Base-by-base conservation (phyloP, 2,329 filamentous ascomycete species). In the Fonsecaea nubica region DNA sequence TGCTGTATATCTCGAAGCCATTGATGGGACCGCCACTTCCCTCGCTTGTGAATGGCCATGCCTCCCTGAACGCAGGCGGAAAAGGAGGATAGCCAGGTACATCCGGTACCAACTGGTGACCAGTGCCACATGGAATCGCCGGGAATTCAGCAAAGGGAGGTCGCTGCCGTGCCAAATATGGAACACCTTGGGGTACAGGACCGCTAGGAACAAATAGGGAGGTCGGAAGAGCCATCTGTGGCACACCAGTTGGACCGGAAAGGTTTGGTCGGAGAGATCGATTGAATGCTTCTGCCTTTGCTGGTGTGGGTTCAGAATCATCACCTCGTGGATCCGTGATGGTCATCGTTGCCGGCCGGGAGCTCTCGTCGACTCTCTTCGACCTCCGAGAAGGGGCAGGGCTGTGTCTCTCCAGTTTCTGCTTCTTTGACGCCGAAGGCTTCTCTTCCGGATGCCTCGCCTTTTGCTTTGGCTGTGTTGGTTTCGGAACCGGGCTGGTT, bases 381-480 rank as follows among this genome's bases (percentile, higher is more conserved):
- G 9, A 12, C 25, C 25, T 25, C 25, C 25, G 25, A 8, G 33
- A 15, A 32, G 15, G 3, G 15, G 5, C 48, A 7, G 64, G 32
- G 40, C 25, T 62, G 30, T 32, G 7, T 40, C 53, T 45, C 6
- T 61, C 63, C 30, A 56, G 53, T 38, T 66, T 68, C 33, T 59
- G 40, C 45, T 66, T 65, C 66, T 66, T 65, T 10, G 54, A 15
- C 3, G 54, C n/a, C 12, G 57, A 15, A 12, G 58, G 12, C 33
- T 61, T 60, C 4, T 42, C 58, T 2, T 18, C 15, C 5, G 33
- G n/a, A n/a, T 52, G 25, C 18, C 48, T 67, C 13, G 62, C 33
- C 62, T 59, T 63, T 21, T 55, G 56, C 42, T 65, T 65, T n/a
- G 36, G 9, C 8, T 30, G 33, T 10, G 62, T 9, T 12, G 64